A percentile compares a stretch with the other conserved stretches of the same genome.
These are phyloP conservation scores for Diaporthe citrichinensis DNA, from an alignment of 2,329 filamentous ascomycete species.

Conservation along the genomic window DNA sequence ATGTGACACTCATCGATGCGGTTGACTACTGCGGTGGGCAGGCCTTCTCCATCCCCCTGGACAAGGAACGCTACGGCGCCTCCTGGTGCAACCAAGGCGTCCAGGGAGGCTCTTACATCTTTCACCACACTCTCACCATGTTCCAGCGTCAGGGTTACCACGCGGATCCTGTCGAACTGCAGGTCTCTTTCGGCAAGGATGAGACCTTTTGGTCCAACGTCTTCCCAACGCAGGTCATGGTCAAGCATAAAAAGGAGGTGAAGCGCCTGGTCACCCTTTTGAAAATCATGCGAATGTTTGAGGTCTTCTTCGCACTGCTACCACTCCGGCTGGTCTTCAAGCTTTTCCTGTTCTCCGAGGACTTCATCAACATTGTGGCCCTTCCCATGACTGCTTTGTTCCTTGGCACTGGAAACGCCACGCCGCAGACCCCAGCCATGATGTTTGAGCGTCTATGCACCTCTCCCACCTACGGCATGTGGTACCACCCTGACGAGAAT, in stretches of 20 bases:
- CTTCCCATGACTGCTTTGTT: slow-evolving; percentile 81
- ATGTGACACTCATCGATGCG: slow-evolving; percentile 70
- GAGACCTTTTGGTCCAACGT: slow-evolving; percentile 77
- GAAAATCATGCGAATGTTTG: slow-evolving; percentile 71
- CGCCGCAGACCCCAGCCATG: slow-evolving; percentile 77
- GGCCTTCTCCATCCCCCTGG: slow-evolving; percentile 72
- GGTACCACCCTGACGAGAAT: slow-evolving; percentile 65
- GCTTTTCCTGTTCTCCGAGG: slow-evolving; percentile 62
- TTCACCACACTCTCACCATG: slow-evolving; percentile 77
- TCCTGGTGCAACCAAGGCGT: slow-evolving; percentile 76
- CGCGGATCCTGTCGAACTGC: slow-evolving; percentile 68
- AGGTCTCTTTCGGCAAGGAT: slow-evolving; percentile 74
- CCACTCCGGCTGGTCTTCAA: slow-evolving; percentile 76
- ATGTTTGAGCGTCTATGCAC: slow-evolving; percentile 74
- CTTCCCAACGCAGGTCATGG: slow-evolving; percentile 71
- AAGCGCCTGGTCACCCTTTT: slow-evolving; percentile 69
- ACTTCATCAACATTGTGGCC: slow-evolving; percentile 74
- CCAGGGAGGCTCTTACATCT: slow-evolving; percentile 74
- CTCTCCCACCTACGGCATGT: slow-evolving; percentile 71
- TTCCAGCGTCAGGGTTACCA: slow-evolving; percentile 69
- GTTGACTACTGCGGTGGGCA: slow-evolving; percentile 73
- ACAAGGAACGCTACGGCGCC: slow-evolving; percentile 71
- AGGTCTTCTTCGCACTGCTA: slow-evolving; percentile 71
- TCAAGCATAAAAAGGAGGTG: slow-evolving; percentile 69
- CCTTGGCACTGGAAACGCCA: slow-evolving; percentile 69